These are phyloP conservation scores for Camellia lanceoleosa DNA, from an alignment of 148 eudicot genomes.

Conservation along the genomic window DNA sequence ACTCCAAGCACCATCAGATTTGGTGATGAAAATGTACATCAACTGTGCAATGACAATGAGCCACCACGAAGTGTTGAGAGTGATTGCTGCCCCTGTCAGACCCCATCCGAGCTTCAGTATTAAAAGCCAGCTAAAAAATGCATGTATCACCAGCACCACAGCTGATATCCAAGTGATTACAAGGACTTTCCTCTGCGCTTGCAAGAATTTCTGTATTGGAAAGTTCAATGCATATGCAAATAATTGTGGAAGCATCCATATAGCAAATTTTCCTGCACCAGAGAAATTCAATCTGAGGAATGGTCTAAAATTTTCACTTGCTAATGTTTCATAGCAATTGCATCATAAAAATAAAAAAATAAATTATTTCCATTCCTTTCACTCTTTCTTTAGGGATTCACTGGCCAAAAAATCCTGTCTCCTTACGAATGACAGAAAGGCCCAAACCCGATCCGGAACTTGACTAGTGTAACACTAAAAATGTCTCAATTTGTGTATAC, in stretches of 20 bases:
- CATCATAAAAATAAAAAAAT: no score
- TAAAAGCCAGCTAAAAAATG: constrained; percentile 56
- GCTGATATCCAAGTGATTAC: constrained; percentile 63
- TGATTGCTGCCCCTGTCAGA: constrained; percentile 63
- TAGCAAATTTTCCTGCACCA: constrained; percentile 60
- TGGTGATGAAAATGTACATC: constrained; percentile 53
- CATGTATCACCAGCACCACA: constrained; percentile 53
- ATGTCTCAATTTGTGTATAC: no score
- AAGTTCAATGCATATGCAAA: constrained; percentile 72
- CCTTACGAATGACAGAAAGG: no score
- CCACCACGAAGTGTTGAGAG: constrained; percentile 76
- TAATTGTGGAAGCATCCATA: constrained; percentile 78
- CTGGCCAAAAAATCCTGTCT: no score
- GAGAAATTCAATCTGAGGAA: background rate
- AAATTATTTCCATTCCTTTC: no score
- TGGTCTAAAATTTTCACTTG: no score
- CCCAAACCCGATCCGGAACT: no score
- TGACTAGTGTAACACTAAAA: no score
- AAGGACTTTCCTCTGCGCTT: constrained; percentile 70
- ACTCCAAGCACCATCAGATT: constrained; percentile 76
- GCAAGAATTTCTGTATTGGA: constrained; percentile 81
- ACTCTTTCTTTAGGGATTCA: no score
- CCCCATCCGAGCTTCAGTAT: constrained; percentile 68
- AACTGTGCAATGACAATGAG: constrained; percentile 56
- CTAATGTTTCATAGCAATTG: no score